Evolutionary conservation across 495 filamentous ascomycete genomes (phyloP), one percentile per base, ranked within the genome.

Genomic region (Amorphotheca resinae): DNA sequence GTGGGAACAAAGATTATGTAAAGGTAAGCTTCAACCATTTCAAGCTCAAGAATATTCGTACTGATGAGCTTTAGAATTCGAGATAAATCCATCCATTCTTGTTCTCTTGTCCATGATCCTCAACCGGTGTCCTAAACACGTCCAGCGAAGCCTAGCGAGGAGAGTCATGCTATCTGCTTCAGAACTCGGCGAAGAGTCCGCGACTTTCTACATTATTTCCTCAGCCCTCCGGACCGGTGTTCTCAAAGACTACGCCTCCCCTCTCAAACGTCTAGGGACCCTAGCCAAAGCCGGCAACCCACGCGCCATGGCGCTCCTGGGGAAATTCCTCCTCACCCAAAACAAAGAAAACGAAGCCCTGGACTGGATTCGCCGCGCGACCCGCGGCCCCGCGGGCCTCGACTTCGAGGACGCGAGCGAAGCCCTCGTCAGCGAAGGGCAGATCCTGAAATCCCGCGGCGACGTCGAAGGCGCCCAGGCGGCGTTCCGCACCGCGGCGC

Each of bases 231-330:
- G 22, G 1, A 17, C 15, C 12, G 31, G 32, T 22, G 22, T 5
- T 9, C 22, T 49, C 2, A 18, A 51, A 11, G 22, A 49, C 1
- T 44, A 35, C 14, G 33, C 33, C 14, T 21, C 8, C 7, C 36
- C 41, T 4, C 44, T 54, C 1, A 22, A 49, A 20, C 38, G 42
- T 25, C 43, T 55, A 3, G 33, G 23, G 9, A 20, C 34, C 0
- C 6, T 56, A 12, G 49, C 46, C n/a, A 50, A 52, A 32, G 33
- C 21, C 38, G 20, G 47, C 6, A 45, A 56, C 32, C 46, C 53
- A 7, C 11, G 42, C 38, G 53, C 53, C 11, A 56, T 56, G 53
- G 22, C 39, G 2, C 15, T 50, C 4, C 39, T 52, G 1, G 53
- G 49, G 5, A 46, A 48, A 42, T 42, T 47, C 11, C n/a, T 48